A percentile compares a stretch with the other conserved stretches of the same genome.
These are phyloP conservation scores for Trametes cingulata DNA, from an alignment of 768 basidiomycete genomes.

Conservation along the genomic window DNA sequence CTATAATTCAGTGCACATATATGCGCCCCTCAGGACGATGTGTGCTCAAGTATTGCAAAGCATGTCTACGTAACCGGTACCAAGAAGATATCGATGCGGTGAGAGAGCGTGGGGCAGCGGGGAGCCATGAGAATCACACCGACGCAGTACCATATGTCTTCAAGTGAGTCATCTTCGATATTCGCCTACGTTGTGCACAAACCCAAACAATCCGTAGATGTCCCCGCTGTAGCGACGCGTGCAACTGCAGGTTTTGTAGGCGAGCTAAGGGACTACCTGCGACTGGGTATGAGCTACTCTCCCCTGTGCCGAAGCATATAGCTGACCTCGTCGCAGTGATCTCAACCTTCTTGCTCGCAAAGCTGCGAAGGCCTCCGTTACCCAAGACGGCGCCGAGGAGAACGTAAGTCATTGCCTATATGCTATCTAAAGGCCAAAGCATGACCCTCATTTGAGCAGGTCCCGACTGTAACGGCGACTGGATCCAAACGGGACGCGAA, in stretches of 20 bases:
- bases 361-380: slow-evolving; percentile 40
- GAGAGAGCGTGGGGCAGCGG: slow-evolving; percentile 25
- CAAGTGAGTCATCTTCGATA: slow-evolving; percentile 41
- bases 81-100: slow-evolving; percentile 49
- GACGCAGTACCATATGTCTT: slow-evolving; percentile 45
- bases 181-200: background rate
- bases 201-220: slow-evolving; percentile 46
- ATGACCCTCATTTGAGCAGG: too few relatives aligned
- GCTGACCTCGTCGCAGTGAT: slow-evolving; percentile 33
- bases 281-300: slow-evolving; percentile 48
- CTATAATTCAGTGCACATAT: slow-evolving; percentile 40
- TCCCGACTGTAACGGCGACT: too few relatives aligned
- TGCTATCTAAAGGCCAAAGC: slow-evolving; percentile 2
- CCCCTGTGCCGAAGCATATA: background rate
- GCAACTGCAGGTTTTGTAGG: slow-evolving; percentile 68
- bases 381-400: slow-evolving; percentile 30
- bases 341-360: slow-evolving; percentile 39
- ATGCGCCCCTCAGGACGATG: slow-evolving; percentile 43
- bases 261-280: slow-evolving; percentile 62
- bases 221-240: slow-evolving; percentile 63
- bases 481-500: too few relatives aligned
- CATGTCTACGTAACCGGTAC: slow-evolving; percentile 71
- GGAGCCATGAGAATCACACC: slow-evolving; percentile 23
- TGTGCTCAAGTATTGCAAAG: slow-evolving; percentile 58
- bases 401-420: slow-evolving; percentile 25